Conservation (phyloP, 306 rosid genomes). For the Luffa aegyptiaca region DNA sequence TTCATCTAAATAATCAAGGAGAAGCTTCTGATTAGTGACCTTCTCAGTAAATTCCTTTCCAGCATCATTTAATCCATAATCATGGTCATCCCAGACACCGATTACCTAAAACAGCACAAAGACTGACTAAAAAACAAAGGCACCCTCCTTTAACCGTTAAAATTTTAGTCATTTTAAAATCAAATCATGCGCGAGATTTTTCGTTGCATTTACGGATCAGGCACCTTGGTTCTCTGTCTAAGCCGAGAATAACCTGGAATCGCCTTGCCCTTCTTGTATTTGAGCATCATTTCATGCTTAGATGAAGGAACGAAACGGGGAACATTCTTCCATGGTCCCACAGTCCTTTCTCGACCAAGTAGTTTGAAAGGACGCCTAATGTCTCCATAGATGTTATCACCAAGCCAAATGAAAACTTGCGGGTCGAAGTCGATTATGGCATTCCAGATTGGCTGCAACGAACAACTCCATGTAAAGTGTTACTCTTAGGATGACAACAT, state of each 20-base stretch:
- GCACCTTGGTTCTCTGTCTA: constrained; percentile 40
- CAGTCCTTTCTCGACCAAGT: constrained; percentile 64
- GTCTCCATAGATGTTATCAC: constrained; percentile 88
- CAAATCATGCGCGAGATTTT: neutral
- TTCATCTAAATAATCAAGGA: constrained; percentile 82
- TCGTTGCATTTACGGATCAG: neutral
- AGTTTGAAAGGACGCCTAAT: constrained; percentile 48
- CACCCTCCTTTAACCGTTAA: neutral
- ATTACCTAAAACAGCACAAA: constrained; percentile 40
- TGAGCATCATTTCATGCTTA: constrained; percentile 50
- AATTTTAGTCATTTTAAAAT: neutral
- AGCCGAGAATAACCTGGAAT: constrained; percentile 50
- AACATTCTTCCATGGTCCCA: constrained; percentile 76
- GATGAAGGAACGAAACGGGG: constrained; percentile 58
- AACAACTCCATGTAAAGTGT: constrained; percentile 4
- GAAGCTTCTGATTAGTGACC: constrained; percentile 52
- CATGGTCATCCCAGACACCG: constrained; percentile 92
- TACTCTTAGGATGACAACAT: neutral
- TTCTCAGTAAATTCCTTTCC: constrained; percentile 62
- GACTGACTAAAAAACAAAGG: constrained; percentile 11
- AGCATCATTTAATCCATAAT: constrained; percentile 75
- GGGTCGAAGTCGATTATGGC: constrained; percentile 47
- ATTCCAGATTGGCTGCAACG: constrained; percentile 62
- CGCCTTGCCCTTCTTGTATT: constrained; percentile 45
- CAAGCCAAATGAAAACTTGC: constrained; percentile 68